Evolutionary conservation across 257 asterid genomes (phyloP), one percentile per base, ranked within the genome.

Genomic region (Penstemon newberryi): DNA sequence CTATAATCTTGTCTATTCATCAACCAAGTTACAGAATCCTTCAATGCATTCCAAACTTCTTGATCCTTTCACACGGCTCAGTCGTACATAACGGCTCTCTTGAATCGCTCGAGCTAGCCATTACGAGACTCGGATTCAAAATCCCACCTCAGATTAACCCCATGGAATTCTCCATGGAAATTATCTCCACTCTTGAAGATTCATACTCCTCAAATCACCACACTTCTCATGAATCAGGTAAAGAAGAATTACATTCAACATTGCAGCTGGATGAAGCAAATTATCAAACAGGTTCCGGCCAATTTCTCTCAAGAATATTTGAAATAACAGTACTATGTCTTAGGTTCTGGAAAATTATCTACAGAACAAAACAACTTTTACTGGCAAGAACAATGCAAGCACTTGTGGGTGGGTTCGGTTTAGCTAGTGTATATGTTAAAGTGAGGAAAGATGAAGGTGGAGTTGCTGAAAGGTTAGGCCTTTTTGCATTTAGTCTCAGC

Each of bases 381-480:
- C 73, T 91, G 33, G 97, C 96, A 0, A 82, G 97, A 67, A 85
- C 96, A 0, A 85, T 91, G 96, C 97, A 91, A 57, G 96, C 96
- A 0, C 68, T 91, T 4, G 87, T 91, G 3, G 96, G 97, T 70
- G 97, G 97, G 13, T 77, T 91, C 8, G 95, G 97, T 5, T 63
- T 91, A 53, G 97, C 84, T 10, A 86, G 95, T 69, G 96, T 91
- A 10, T 91, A 88, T 50, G 77, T 86, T 9, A 78, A 78, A 33
- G 58, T 86, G 62, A 83, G 86, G 76, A 83, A 85, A 58, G 90
- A 91, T 36, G 85, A 86, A 79, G 79, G 80, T 47, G 97, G 93
- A 6, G 85, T 88, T 19, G 79, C 91, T 5, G 96, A 88, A 76
- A 54, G 95, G 42, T 80, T 91, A 71, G 97, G 97, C 58, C 82